Percentiles rank a stretch among this genome's conserved stretches.
Evolutionary conservation across 352 stramenopile species (phyloP).

Genomic region (Thalassiosira ordinaria): DNA sequence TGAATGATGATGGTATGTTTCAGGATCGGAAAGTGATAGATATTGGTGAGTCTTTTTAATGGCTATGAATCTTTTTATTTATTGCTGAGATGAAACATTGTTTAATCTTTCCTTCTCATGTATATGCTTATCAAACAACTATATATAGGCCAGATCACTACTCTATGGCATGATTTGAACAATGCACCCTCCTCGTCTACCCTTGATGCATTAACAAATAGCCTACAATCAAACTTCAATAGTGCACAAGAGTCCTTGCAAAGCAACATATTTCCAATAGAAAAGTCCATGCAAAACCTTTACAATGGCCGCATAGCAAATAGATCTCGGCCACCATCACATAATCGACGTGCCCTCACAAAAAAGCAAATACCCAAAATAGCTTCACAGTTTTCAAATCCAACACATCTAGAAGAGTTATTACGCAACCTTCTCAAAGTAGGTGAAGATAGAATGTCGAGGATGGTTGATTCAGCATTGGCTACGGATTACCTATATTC

Average conservation of each 20-base stretch:
- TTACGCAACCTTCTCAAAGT: constrained; percentile 72
- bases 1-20: constrained; percentile 35
- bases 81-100: too few relatives aligned
- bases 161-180: constrained; percentile 63
- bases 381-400: constrained; percentile 28
- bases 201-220: constrained; percentile 11
- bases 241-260: constrained; percentile 18
- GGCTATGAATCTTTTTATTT: too few relatives aligned
- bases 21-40: constrained; percentile 42
- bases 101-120: too few relatives aligned
- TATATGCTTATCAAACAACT: too few relatives aligned
- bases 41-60: constrained; percentile 24
- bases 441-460: constrained; percentile 57
- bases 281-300: constrained; percentile 65
- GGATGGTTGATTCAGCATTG: constrained; percentile 65
- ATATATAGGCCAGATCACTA: constrained; percentile 77
- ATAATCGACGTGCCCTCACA: constrained; percentile 44
- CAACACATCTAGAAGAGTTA: constrained; percentile 50
- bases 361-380: constrained; percentile 74
- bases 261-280: constrained; percentile 53
- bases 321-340: constrained; percentile 25
- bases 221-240: too few relatives aligned
- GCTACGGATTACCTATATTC: constrained; percentile 60
- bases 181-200: constrained; percentile 11
- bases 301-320: constrained; percentile 61